Conservation (phyloP, 1,139 yeast species). For the Wickerhamomyces sp. region DNA sequence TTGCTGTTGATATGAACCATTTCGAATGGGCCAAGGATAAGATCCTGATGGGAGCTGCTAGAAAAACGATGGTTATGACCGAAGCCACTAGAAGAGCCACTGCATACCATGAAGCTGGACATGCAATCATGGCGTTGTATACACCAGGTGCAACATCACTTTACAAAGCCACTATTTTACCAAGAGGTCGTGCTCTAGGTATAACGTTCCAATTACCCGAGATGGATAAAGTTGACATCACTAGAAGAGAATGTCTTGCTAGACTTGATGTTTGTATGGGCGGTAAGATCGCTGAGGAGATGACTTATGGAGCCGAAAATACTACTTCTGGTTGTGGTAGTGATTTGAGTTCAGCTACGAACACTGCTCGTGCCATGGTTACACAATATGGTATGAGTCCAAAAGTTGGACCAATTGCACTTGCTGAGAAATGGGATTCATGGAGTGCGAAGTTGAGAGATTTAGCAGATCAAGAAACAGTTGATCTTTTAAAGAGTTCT, state of each 20-base stretch:
- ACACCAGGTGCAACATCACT: slow-evolving; percentile 95
- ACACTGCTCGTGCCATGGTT: slow-evolving; percentile 95
- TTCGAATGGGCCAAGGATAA: slow-evolving; percentile 99
- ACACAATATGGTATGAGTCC: slow-evolving; percentile 96
- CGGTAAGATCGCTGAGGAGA: slow-evolving; percentile 95
- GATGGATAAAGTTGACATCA: slow-evolving; percentile 95
- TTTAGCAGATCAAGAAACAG: slow-evolving; percentile 87
- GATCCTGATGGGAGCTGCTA: slow-evolving; percentile 96
- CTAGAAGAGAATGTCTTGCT: slow-evolving; percentile 85
- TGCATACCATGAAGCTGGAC: slow-evolving; percentile 99
- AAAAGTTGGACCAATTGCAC: slow-evolving; percentile 83
- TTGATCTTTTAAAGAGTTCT: slow-evolving; percentile 64
- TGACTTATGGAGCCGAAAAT: slow-evolving; percentile 84
- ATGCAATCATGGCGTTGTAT: slow-evolving; percentile 94
- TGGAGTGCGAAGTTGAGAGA: slow-evolving; percentile 91
- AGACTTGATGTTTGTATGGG: slow-evolving; percentile 98
- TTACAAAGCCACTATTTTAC: slow-evolving; percentile 94
- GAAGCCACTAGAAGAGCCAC: slow-evolving; percentile 92
- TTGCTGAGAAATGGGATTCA: slow-evolving; percentile 85
- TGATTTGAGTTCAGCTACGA: slow-evolving; percentile 85
- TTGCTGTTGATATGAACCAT: slow-evolving; percentile 85
- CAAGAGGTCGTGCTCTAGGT: slow-evolving; percentile 95
- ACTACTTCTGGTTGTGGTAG: slow-evolving; percentile 95
- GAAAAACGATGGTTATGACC: slow-evolving; percentile 94
- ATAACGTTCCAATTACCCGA: slow-evolving; percentile 96